Percentiles rank a stretch among this genome's conserved stretches.
Conservation (phyloP, 768 basidiomycete genomes). For the Wakefieldia striispora region DNA sequence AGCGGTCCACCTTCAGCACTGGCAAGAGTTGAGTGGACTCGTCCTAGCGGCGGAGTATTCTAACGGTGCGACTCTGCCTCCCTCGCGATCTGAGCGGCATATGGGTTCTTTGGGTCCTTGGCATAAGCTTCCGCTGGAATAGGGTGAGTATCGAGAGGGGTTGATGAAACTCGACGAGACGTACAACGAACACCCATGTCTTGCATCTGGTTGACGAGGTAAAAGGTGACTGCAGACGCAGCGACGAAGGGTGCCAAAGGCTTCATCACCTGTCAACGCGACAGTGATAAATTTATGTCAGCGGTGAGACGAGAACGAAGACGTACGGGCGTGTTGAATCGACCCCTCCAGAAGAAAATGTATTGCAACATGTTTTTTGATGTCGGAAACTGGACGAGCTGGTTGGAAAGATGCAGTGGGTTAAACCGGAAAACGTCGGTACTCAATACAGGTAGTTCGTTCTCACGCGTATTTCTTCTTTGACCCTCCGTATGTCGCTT, state of each 20-base stretch:
- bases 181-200: conserved; percentile 68
- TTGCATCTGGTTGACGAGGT: conserved; percentile 65
- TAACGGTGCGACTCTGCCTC: conserved; percentile 49
- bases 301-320: no score
- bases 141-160: background rate
- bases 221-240: conserved; percentile 62
- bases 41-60: background rate
- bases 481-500: no score
- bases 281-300: background rate
- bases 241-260: conserved; percentile 82
- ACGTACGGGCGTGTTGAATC: conserved; percentile 30
- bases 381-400: background rate
- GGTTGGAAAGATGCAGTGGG: background rate
- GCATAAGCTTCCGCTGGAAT: conserved; percentile 60
- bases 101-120: conserved; percentile 80
- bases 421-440: conserved; percentile 21
- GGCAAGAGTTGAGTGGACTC: background rate
- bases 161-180: conserved; percentile 29
- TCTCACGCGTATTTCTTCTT: conserved; percentile 24
- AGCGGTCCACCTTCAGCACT: conserved; percentile 7
- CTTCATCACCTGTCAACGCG: conserved; percentile 52
- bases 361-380: conserved; percentile 22
- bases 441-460: conserved; percentile 9
- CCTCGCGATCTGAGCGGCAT: conserved; percentile 73
- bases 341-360: conserved; percentile 26